Evolutionary conservation across 2,329 filamentous ascomycete species (phyloP), one percentile per base, ranked within the genome.

Genomic region (Metarhizium brunneum): DNA sequence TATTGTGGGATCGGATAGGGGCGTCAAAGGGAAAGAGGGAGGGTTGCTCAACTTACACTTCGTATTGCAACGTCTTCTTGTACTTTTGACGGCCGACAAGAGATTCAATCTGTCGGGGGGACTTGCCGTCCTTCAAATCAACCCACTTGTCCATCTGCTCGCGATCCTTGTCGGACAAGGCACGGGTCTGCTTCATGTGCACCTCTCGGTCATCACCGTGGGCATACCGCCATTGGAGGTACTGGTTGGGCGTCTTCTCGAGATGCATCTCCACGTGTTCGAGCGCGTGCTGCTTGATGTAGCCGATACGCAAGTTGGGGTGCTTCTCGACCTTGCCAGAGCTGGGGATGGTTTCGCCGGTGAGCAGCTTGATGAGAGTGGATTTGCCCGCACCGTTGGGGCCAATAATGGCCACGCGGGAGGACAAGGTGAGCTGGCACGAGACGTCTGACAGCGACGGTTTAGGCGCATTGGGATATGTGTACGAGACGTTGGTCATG

Each of bases 211-310:
- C 94, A 64, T 97, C 94, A 67, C 94, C 94, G 67, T 97, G 90
- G 65, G 90, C 90, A 69, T 97, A 99, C 65, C 94, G 89, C 94
- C 94, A 99, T 74, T 97, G 94, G 38, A 99, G 82, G 69, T 99
- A 99, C 74, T 99, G 94, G 71, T 96, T 97, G 45, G 94, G 94
- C 0, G 94, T 99, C 83, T 99, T 99, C 74, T 99, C 94, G 64
- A 97, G 79, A 69, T 99, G 94, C 92, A 96, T 96, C 76, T 99
- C 92, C 11, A 99, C 94, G 83, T 99, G 94, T 79, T 99, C 94
- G 13, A 99, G 81, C 48, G 94, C 94, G 73, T 99, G 94, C 77
- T 99, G 94, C 78, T 97, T 97, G 78, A 99, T 97, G 78, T 99
- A 99, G 54, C 94, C 94, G 65, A 99, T 96, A 80, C 94, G 92